Base-by-base conservation (phyloP, 2,329 filamentous ascomycete genomes). In the Pleoardoris graminearum region DNA sequence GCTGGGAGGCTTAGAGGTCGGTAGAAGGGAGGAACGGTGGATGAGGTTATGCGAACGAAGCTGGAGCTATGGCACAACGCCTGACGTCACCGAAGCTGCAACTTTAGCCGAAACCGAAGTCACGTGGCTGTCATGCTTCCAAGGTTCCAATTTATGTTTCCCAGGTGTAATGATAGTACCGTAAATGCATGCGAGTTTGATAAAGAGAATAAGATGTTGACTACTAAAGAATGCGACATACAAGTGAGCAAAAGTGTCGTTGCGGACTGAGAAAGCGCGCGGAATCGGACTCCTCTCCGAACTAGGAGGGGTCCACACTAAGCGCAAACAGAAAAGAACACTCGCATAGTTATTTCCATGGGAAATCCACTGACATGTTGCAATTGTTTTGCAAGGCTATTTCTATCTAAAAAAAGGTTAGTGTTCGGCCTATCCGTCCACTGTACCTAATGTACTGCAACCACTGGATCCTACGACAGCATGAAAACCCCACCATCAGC, bases 21-120 rank as follows among this genome's bases (percentile, higher is more conserved):
- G 30, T 14, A 22, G 38, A 29, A 53, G 35, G 3, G n/a, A 48
- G 47, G 22, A 25, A 23, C 39, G 25, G 19, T 39, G 35, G 37
- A 19, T 33, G 23, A 21, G 29, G 12, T 42, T 19, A 1, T 21
- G 7, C 44, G 45, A 36, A 44, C 36, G 44, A 41, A 23, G 23
- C 27, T 38, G 16, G 25, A 51, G 39, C 29, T 46, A 51, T 41
- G 23, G 35, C 33, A 51, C 22, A n/a, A 25, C 27, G 14, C 12
- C 19, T 55, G 53, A 55, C 53, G 53, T 55, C 53, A 54, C 17
- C 16, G 16, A 1, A 7, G 7, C 3, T 6, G 44, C 16, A 46
- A 23, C 4, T 42, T 46, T 45, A 47, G 41, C 48, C 53, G 51
- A 50, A 37, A 12, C 37, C 11, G 3, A 29, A 4, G 29, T 35